Conservation (phyloP, 768 basidiomycete species). For the Trametes cinnabarina region DNA sequence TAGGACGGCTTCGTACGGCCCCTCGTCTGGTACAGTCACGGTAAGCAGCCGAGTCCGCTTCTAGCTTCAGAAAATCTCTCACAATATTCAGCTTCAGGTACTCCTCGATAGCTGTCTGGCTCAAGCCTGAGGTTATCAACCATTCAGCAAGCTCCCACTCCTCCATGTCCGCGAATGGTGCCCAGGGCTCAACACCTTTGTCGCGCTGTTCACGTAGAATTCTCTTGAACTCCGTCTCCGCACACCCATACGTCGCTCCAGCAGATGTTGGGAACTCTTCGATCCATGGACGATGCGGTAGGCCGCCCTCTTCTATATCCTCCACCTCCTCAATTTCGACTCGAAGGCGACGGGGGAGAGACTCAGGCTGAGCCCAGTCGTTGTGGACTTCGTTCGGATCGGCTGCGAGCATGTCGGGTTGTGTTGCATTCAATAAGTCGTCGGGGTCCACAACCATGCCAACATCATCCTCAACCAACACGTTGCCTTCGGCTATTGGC, state of each 20-base stretch:
- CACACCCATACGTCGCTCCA: neutral
- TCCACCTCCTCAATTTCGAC: neutral
- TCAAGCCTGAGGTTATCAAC: constrained; percentile 14
- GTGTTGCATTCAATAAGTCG: no score
- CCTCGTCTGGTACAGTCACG: constrained; percentile 6
- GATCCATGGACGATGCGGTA: neutral
- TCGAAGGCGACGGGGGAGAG: no score
- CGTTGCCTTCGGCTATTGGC: no score
- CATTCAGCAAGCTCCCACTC: constrained; percentile 26
- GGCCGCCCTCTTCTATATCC: neutral
- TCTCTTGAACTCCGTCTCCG: constrained; percentile 11
- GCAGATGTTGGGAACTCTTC: constrained; percentile 4
- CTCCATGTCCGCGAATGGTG: constrained; percentile 15
- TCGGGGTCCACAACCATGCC: no score
- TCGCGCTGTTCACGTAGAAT: neutral
- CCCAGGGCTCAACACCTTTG: constrained; percentile 2
- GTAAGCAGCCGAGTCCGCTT: neutral
- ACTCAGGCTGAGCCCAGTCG: no score
- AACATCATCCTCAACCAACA: no score
- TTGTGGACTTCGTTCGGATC: no score
- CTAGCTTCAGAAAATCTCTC: neutral
- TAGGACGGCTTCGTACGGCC: constrained; percentile 16
- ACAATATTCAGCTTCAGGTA: constrained; percentile 25
- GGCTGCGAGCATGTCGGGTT: no score
- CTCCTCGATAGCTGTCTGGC: constrained; percentile 24